Percentiles rank a stretch among this genome's conserved stretches.
Conservation (phyloP, 2,329 filamentous ascomycete species). For the Colletotrichum graminicola region DNA sequence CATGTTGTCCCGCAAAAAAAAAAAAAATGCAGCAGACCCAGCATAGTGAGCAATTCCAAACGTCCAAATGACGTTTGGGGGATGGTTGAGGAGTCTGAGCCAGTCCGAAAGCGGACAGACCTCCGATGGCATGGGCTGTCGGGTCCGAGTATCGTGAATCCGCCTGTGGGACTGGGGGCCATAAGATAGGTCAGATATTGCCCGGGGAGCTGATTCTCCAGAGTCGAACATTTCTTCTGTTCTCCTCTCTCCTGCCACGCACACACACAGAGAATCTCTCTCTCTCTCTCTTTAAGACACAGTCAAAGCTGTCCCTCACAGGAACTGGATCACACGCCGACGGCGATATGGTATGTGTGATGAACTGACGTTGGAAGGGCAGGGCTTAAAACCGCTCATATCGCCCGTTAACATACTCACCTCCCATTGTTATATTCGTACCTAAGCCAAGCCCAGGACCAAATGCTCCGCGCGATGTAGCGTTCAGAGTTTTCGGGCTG, state of each 20-base stretch:
- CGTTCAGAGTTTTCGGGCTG: conserved; percentile 36
- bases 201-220: conserved; percentile 5
- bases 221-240: neutral
- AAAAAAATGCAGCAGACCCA: conserved; percentile 10
- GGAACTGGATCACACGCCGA: neutral
- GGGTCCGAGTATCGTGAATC: conserved; percentile 5
- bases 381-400: neutral
- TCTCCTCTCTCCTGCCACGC: neutral
- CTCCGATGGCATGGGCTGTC: conserved; percentile 34
- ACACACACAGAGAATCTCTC: too few relatives aligned
- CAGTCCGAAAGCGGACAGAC: conserved; percentile 20
- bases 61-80: conserved; percentile 10
- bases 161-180: conserved; percentile 14
- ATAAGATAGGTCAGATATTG: conserved; percentile 15
- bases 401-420: neutral
- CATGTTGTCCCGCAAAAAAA: neutral
- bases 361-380: neutral
- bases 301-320: conserved; percentile 5
- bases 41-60: neutral
- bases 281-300: neutral
- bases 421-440: neutral
- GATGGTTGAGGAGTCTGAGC: conserved; percentile 1
- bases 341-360: neutral
- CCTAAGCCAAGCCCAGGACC: conserved; percentile 2
- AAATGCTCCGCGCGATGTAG: conserved; percentile 24